Evolutionary conservation across 1,284 basidiomycete genomes (phyloP).

Genomic region (Inonotus hispidus): DNA sequence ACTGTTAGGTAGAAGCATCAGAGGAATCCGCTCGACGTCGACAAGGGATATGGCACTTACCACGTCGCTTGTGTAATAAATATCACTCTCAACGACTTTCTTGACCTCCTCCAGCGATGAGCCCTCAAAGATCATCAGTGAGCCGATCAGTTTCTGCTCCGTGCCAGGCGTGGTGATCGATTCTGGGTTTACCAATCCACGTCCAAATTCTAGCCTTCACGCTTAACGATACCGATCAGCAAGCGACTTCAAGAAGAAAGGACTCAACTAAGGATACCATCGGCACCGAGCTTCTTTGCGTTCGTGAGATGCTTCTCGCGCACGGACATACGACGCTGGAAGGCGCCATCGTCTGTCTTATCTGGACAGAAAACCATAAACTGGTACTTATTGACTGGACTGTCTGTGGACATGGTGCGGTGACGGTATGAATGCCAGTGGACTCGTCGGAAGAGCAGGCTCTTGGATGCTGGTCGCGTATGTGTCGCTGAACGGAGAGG

Average conservation of each 20-base stretch:
- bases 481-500: too few species aligned
- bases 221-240: neutral
- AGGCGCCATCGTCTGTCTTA: conserved; percentile 30
- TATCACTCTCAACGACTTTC: conserved; percentile 43
- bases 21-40: conserved; percentile 2
- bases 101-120: conserved; percentile 43
- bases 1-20: conserved; percentile 26
- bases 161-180: conserved; percentile 29
- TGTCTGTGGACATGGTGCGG: conserved; percentile 10
- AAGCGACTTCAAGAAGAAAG: neutral
- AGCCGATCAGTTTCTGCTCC: conserved; percentile 45
- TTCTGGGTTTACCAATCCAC: conserved; percentile 41
- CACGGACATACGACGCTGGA: conserved; percentile 31
- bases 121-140: conserved; percentile 43
- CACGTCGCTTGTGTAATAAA: conserved; percentile 51
- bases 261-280: conserved; percentile 27
- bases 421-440: neutral
- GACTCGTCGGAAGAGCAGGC: neutral
- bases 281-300: conserved; percentile 20
- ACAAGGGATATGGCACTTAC: conserved; percentile 34
- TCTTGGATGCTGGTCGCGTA: neutral
- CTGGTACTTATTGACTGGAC: conserved; percentile 7
- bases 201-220: conserved; percentile 37
- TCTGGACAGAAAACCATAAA: conserved; percentile 39
- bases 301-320: conserved; percentile 30